phyloP scores from a whole-genome alignment of 2,329 filamentous ascomycete genomes.

The Clonostachys rhizophaga region DNA sequence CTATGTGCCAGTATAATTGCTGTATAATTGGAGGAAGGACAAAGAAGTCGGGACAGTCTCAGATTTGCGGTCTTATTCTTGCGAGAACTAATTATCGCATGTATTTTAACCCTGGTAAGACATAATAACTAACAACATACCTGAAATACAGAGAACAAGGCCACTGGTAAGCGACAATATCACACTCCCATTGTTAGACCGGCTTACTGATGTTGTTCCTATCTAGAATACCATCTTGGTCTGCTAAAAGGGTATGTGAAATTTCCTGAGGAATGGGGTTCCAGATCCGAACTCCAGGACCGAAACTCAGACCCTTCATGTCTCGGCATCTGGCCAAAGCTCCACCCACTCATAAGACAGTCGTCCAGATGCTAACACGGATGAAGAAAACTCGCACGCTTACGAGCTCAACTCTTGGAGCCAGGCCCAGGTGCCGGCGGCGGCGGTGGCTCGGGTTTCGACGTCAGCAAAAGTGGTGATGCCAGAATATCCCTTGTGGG shows the following conservation, averaged over 20 bases:
- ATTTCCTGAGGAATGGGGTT: not conserved
- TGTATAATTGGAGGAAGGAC: no score
- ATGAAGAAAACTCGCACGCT: conserved; percentile 83
- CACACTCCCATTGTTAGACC: no score
- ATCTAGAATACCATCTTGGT: conserved; percentile 91
- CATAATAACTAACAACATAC: no score
- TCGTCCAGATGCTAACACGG: no score
- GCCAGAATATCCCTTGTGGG: conserved; percentile 95
- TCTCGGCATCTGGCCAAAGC: not conserved
- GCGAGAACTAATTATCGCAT: no score
- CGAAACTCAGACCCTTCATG: not conserved
- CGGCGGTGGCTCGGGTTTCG: conserved; percentile 79
- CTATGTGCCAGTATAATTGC: not conserved
- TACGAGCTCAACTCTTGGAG: conserved; percentile 91
- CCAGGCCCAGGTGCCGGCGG: conserved; percentile 75
- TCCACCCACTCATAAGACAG: not conserved
- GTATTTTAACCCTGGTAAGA: no score
- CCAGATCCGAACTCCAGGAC: no score
- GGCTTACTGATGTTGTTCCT: not conserved
- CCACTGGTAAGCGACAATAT: conserved; percentile 67
- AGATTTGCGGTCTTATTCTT: no score
- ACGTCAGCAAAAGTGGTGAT: conserved; percentile 94
- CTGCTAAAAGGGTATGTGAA: conserved; percentile 81
- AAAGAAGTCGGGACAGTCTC: no score
- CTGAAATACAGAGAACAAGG: conserved; percentile 79